Evolutionary conservation across 257 asterid genomes (phyloP).

Genomic region (Avicennia marina): DNA sequence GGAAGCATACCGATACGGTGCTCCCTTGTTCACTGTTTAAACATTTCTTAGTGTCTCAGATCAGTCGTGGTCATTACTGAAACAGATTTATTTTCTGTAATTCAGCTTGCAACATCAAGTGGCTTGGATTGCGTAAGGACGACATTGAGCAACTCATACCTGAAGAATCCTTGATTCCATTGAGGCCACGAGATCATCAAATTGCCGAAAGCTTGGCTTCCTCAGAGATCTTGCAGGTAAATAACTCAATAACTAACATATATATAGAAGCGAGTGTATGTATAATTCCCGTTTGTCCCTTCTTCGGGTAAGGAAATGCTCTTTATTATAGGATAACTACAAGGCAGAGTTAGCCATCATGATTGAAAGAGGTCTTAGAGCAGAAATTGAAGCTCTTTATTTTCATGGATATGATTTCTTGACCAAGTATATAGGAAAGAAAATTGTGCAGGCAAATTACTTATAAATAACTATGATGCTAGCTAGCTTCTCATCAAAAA

Average conservation of each 20-base stretch:
- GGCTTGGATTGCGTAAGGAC: constrained; percentile 89
- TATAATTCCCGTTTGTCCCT: background rate
- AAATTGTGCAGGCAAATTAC: constrained; percentile 69
- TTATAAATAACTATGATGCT: too few species aligned
- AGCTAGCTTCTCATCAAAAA: too few species aligned
- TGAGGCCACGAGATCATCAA: constrained; percentile 70
- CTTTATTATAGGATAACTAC: constrained; percentile 52
- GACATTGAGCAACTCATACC: constrained; percentile 68
- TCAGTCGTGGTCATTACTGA: constrained; percentile 1
- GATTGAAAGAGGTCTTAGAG: constrained; percentile 64
- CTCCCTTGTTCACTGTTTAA: background rate
- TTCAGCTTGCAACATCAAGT: constrained; percentile 81
- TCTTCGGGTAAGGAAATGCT: background rate
- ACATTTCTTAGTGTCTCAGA: background rate
- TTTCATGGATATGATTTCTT: constrained; percentile 76
- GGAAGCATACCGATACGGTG: constrained; percentile 93
- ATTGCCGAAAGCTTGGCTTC: constrained; percentile 69
- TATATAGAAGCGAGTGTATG: background rate
- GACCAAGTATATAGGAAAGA: constrained; percentile 59
- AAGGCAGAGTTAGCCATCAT: constrained; percentile 69
- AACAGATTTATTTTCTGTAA: constrained; percentile 2
- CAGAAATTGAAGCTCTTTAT: constrained; percentile 93
- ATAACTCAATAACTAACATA: background rate
- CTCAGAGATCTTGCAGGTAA: constrained; percentile 70
- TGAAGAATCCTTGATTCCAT: constrained; percentile 58